phyloP scores from a whole-genome alignment of 495 filamentous ascomycete genomes.

The Sporormia fimetaria region DNA sequence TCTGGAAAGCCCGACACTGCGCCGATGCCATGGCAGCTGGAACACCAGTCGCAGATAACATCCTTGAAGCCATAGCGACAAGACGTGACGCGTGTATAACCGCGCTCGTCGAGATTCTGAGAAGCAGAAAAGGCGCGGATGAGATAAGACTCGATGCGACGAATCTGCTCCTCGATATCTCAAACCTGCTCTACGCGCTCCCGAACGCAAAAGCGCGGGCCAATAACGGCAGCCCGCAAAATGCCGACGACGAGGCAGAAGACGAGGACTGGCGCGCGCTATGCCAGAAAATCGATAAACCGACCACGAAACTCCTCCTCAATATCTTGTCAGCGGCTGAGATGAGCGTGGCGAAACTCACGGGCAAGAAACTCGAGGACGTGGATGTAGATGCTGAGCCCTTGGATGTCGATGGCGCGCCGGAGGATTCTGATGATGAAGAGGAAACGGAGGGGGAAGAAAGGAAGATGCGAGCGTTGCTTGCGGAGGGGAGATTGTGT shows the following conservation, averaged over 20 bases:
- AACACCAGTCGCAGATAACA: conserved; percentile 41
- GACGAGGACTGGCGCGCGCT: conserved; percentile 49
- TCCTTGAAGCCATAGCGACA: conserved; percentile 41
- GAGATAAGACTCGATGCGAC: conserved; percentile 64
- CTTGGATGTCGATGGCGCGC: conserved; percentile 39
- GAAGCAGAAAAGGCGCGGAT: conserved; percentile 53
- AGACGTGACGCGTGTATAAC: conserved; percentile 46
- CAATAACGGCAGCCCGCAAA: conserved; percentile 22
- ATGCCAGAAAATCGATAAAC: conserved; percentile 48
- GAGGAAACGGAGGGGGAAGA: conserved; percentile 40
- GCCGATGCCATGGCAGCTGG: conserved; percentile 26
- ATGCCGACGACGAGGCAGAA: conserved; percentile 27
- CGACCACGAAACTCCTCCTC: conserved; percentile 50
- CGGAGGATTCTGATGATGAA: conserved; percentile 49
- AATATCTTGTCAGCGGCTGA: conserved; percentile 66
- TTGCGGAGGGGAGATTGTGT: conserved; percentile 73
- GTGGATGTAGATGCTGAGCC: conserved; percentile 36
- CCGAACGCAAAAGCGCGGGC: conserved; percentile 33
- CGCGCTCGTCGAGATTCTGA: conserved; percentile 55
- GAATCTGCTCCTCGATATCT: conserved; percentile 64
- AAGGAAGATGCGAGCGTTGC: conserved; percentile 41
- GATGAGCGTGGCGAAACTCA: conserved; percentile 58
- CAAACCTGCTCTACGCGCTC: conserved; percentile 67
- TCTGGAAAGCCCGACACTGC: conserved; percentile 62
- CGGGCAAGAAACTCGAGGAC: conserved; percentile 58